phyloP scores from a whole-genome alignment of 2,329 filamentous ascomycete genomes.

The Talaromyces sp. region DNA sequence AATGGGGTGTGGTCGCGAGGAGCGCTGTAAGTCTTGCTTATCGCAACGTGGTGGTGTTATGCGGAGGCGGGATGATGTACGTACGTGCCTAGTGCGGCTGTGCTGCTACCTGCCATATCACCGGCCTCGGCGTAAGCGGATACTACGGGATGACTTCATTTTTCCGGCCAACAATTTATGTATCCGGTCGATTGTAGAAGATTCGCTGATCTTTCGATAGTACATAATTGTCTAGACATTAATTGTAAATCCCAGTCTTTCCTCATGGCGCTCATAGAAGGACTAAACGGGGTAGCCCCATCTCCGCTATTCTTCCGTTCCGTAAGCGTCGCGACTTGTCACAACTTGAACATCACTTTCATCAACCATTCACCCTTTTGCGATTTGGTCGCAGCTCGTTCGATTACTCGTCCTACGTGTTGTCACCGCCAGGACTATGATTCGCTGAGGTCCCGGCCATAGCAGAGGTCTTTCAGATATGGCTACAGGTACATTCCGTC shows the following conservation, averaged over 20 bases:
- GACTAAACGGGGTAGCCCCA: background rate
- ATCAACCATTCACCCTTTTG: background rate
- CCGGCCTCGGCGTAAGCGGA: conserved; percentile 6
- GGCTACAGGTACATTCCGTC: conserved; percentile 18
- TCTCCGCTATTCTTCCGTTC: conserved; percentile 10
- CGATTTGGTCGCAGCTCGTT: background rate
- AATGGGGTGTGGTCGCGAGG: background rate
- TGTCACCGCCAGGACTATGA: background rate
- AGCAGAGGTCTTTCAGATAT: conserved; percentile 5
- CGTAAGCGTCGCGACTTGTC: background rate
- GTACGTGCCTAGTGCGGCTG: background rate
- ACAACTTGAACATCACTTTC: conserved; percentile 1
- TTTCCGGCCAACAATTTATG: background rate
- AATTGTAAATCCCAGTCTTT: background rate
- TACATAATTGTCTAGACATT: background rate
- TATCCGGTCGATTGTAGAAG: too few species aligned
- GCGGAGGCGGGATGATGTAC: conserved; percentile 8
- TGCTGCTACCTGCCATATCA: background rate
- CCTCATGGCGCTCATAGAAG: background rate
- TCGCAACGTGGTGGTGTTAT: conserved; percentile 3
- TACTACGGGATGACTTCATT: background rate
- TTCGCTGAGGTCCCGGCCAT: background rate
- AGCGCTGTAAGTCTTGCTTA: background rate
- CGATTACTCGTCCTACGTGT: background rate
- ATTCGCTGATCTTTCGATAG: background rate